Conservation (phyloP, 2,329 filamentous ascomycete species). For the Fusarium agapanthi region DNA sequence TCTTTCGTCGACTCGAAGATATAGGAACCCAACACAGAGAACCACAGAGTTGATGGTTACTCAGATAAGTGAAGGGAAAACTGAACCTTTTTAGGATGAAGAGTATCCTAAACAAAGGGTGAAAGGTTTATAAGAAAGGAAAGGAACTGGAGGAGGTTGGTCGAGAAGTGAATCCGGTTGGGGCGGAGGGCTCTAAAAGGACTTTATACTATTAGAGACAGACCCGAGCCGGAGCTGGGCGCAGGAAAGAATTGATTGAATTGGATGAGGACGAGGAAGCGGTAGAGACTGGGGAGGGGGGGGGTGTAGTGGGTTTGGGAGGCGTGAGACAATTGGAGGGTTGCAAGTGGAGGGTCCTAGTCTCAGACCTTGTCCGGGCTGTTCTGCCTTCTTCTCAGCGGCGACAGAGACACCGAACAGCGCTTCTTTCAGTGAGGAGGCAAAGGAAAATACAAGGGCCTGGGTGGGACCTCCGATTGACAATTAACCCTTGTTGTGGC, state of each 20-base stretch:
- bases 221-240: constrained; percentile 33
- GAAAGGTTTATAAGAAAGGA: background rate
- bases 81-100: constrained; percentile 26
- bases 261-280: constrained; percentile 27
- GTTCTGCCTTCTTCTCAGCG: constrained; percentile 2
- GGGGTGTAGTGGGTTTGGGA: constrained; percentile 23
- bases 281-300: constrained; percentile 30
- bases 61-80: constrained; percentile 22
- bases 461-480: constrained; percentile 7
- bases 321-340: constrained; percentile 39
- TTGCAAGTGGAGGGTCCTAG: constrained; percentile 22
- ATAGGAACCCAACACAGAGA: constrained; percentile 29
- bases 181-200: constrained; percentile 41
- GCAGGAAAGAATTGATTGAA: constrained; percentile 18
- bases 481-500: constrained; percentile 22
- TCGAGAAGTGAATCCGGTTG: constrained; percentile 26
- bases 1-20: constrained; percentile 19
- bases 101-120: constrained; percentile 31
- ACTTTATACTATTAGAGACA: constrained; percentile 43
- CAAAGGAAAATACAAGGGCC: constrained; percentile 11
- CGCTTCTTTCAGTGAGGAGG: constrained; percentile 8
- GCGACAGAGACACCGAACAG: constrained; percentile 13
- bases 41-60: constrained; percentile 30
- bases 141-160: constrained; percentile 25
- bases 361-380: background rate